Evolutionary conservation across 495 filamentous ascomycete genomes (phyloP).

Genomic region (Penicillium longicatenatum): DNA sequence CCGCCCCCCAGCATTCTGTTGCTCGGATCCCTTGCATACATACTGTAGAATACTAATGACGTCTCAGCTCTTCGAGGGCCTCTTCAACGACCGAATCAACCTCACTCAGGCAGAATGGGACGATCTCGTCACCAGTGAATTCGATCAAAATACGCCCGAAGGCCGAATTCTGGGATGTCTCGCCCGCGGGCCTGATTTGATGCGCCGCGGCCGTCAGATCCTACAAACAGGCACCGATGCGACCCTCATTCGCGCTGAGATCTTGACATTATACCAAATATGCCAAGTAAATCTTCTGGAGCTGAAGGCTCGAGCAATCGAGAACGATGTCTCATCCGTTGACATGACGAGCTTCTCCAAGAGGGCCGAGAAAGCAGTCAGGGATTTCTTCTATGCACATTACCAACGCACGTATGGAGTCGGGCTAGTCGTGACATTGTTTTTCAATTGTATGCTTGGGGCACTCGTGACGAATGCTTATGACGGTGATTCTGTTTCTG

Average conservation of each 20-base stretch:
- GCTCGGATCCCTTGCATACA: not conserved
- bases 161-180: slow-evolving; percentile 34
- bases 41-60: not conserved
- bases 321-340: slow-evolving; percentile 11
- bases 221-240: slow-evolving; percentile 13
- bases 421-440: slow-evolving; percentile 29
- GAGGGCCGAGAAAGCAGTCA: not conserved
- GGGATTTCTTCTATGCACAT: slow-evolving; percentile 27
- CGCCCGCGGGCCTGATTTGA: slow-evolving; percentile 29
- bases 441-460: slow-evolving; percentile 37
- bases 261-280: slow-evolving; percentile 27
- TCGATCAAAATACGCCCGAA: slow-evolving; percentile 29
- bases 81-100: slow-evolving; percentile 41
- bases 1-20: not conserved
- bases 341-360: not conserved
- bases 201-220: slow-evolving; percentile 23
- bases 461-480: slow-evolving; percentile 12
- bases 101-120: slow-evolving; percentile 40
- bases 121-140: slow-evolving; percentile 31
- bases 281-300: slow-evolving; percentile 23
- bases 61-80: slow-evolving; percentile 41
- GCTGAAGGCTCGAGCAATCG: slow-evolving; percentile 17
- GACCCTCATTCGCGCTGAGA: slow-evolving; percentile 21
- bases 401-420: slow-evolving; percentile 39
- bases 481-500: slow-evolving; percentile 4